Evolutionary conservation across 2,329 filamentous ascomycete species (phyloP).

Genomic region (Cladobotryum protrusum): DNA sequence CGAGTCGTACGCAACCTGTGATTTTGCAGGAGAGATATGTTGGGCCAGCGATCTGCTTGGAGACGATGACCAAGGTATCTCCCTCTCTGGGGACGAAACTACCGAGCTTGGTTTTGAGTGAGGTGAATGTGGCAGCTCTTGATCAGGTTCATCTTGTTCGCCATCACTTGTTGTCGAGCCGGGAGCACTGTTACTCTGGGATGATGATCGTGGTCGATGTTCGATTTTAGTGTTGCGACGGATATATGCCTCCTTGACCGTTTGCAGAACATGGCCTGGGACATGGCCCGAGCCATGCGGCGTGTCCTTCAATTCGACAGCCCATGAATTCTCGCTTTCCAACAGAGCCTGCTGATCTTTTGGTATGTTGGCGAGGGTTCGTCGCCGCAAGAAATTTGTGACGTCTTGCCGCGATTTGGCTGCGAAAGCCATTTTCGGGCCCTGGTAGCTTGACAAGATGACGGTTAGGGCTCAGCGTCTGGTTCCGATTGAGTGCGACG

Average conservation of each 20-base stretch:
- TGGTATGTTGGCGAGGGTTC: constrained; percentile 27
- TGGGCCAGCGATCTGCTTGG: constrained; percentile 8
- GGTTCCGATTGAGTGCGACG: neutral
- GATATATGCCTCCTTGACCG: constrained; percentile 21
- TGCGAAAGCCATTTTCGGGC: constrained; percentile 20
- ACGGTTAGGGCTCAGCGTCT: no score
- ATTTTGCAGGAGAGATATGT: constrained; percentile 11
- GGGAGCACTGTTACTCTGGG: neutral
- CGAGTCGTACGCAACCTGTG: constrained; percentile 20
- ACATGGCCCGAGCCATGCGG: constrained; percentile 25
- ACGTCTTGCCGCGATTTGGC: constrained; percentile 19
- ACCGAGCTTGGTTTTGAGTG: neutral
- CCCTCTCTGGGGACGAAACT: constrained; percentile 5
- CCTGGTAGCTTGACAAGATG: no score
- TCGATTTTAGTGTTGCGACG: constrained; percentile 4
- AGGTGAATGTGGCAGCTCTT: neutral
- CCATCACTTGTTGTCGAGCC: neutral
- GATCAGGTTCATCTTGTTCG: neutral
- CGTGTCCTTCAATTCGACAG: constrained; percentile 18
- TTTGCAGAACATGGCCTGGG: constrained; percentile 30
- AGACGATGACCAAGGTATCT: constrained; percentile 20
- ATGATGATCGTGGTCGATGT: neutral
- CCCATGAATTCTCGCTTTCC: constrained; percentile 31
- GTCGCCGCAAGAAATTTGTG: constrained; percentile 20
- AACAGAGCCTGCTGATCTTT: constrained; percentile 34